Evolutionary conservation across 179 eudicot genomes (phyloP), one percentile per base, ranked within the genome.

Genomic region (Dionaea muscipula): DNA sequence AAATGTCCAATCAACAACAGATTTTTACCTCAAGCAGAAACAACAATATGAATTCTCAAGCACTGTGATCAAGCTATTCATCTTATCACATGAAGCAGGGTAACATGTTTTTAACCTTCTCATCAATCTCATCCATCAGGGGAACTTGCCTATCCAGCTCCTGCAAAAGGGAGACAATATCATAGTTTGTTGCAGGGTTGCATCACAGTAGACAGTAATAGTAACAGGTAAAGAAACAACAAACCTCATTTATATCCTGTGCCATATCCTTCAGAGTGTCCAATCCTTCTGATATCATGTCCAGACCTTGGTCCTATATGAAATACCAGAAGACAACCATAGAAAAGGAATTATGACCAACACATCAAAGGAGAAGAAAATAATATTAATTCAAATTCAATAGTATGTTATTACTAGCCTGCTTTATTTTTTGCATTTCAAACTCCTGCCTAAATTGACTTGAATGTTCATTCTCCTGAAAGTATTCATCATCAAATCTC

Each of bases 141-240:
- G 98, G 98, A 55, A 87, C 98, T 79, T 91, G 98, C 66, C 86
- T 91, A 68, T 84, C 98, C 68, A 87, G 10, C 62, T 91, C 98
- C 95, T 86, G 90, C 68, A 73, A 54, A 55, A 4, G n/a, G 15
- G 50, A 46, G 6, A 9, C 4, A 14, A 33, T 14, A 49, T 49
- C 35, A 49, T 2, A 25, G 19, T 28, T 49, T 24, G 47, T 20
- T 59, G 23, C 54, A 68, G 17, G 19, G 47, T 35, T 55, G 15
- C 4, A 50, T 41, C 9, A 16, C 16, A n/a, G 15, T n/a, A 35
- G 14, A 31, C 14, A 45, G 27, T 28, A 62, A 38, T 35, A 46
- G 40, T 25, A 36, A 55, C 4, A 16, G 57, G 57, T 54, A 37
- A 12, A 54, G 65, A 48, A 36, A 64, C 37, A 47, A 27, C 66